phyloP scores from a whole-genome alignment of 2,329 filamentous ascomycete genomes.

The Metarhizium anisopliae region DNA sequence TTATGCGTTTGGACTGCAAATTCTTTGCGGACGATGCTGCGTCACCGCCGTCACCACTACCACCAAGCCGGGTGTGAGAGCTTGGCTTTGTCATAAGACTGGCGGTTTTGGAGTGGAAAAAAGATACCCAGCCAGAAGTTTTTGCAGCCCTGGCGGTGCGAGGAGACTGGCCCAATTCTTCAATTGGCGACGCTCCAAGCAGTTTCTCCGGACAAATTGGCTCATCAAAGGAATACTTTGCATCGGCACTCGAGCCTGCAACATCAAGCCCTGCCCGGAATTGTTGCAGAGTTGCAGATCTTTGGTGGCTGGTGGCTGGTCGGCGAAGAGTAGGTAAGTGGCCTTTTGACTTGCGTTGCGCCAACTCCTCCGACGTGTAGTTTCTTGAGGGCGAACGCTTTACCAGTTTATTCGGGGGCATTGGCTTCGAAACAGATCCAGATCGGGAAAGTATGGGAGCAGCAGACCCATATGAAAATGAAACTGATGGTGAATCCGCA shows the following conservation, averaged over 20 bases:
- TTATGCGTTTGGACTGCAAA: conserved; percentile 18
- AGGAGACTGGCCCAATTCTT: conserved; percentile 9
- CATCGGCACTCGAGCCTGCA: conserved; percentile 14
- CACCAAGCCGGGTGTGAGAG: conserved; percentile 13
- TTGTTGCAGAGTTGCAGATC: conserved; percentile 61
- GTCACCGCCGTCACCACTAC: conserved; percentile 14
- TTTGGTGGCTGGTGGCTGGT: conserved; percentile 71
- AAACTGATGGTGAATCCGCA: conserved; percentile 56
- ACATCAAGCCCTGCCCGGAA: conserved; percentile 24
- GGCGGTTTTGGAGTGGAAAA: conserved; percentile 39
- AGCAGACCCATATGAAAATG: conserved; percentile 57
- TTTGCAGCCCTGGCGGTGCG: conserved; percentile 1
- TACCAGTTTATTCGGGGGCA: conserved; percentile 66
- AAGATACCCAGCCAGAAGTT: conserved; percentile 40
- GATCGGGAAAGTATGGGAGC: conserved; percentile 49
- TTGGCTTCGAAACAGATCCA: conserved; percentile 28
- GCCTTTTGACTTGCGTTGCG: conserved; percentile 44
- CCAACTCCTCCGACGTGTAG: conserved; percentile 28
- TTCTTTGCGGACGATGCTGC: conserved; percentile 16
- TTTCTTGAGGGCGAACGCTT: conserved; percentile 56
- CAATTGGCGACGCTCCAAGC: conserved; percentile 17
- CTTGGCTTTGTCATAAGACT: conserved; percentile 13
- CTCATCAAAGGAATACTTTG: conserved; percentile 27
- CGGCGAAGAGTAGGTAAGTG: conserved; percentile 59
- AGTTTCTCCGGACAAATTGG: conserved; percentile 20